phyloP scores from a whole-genome alignment of 306 rosid species.

The Corylus avellana region DNA sequence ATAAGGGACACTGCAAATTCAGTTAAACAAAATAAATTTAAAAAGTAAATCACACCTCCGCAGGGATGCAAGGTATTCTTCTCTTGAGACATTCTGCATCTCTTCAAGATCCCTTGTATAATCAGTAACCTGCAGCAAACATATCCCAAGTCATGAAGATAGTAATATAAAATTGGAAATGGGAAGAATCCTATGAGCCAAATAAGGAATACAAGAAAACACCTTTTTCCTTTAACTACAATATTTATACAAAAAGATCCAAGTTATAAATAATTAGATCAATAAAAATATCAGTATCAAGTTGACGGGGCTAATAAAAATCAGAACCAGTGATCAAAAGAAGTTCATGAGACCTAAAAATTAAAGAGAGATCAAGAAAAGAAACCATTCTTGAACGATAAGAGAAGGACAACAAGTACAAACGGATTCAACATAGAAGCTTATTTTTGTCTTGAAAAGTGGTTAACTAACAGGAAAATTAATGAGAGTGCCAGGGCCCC shows the following conservation, averaged over 20 bases:
- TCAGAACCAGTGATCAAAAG: background rate
- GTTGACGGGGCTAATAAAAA: background rate
- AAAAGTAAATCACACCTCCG: conserved; percentile 54
- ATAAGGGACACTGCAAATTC: conserved; percentile 30
- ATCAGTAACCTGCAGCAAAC: conserved; percentile 80
- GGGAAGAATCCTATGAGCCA: background rate
- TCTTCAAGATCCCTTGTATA: conserved; percentile 97
- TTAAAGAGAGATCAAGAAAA: background rate
- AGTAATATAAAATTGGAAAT: background rate
- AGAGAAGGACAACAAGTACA: background rate
- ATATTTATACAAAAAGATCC: background rate
- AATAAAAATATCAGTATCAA: background rate
- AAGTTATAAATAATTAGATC: background rate
- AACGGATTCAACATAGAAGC: background rate
- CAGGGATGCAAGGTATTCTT: conserved; percentile 95
- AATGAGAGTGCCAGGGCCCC: conserved; percentile 99
- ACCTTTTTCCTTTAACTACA: background rate
- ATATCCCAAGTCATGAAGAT: conserved; percentile 25
- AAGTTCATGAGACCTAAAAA: background rate
- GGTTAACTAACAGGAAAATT: conserved; percentile 83
- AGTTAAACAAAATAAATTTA: conserved; percentile 19
- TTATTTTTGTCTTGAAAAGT: background rate
- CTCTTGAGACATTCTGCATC: conserved; percentile 93
- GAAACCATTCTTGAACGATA: background rate
- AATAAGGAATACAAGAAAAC: background rate